These are phyloP conservation scores for Chlamydomonas sp. DNA, from an alignment of 139 green algal genomes.

Conservation along the genomic window DNA sequence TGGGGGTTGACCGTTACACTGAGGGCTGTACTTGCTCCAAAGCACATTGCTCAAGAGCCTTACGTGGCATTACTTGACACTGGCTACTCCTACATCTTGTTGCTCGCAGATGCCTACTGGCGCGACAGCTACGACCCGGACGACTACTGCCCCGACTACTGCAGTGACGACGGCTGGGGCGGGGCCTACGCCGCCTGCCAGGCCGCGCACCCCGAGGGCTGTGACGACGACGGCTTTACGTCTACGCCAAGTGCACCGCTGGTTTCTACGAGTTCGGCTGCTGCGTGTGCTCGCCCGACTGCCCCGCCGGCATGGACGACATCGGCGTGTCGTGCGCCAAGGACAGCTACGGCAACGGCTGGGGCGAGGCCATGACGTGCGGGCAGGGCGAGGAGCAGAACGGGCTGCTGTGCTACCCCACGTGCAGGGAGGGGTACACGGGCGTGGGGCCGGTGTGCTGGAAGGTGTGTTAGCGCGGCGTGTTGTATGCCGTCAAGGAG, in stretches of 20 bases:
- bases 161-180: not conserved
- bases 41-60: too few relatives aligned
- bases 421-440: not conserved
- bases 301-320: not conserved
- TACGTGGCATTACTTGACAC: too few relatives aligned
- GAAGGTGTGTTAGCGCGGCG: too few relatives aligned
- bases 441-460: too few relatives aligned
- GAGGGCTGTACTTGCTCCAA: too few relatives aligned
- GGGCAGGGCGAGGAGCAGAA: not conserved
- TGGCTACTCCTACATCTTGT: too few relatives aligned
- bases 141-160: not conserved
- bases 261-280: not conserved
- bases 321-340: too few relatives aligned
- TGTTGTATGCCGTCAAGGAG: too few relatives aligned
- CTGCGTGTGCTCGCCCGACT: constrained; percentile 2
- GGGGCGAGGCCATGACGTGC: not conserved
- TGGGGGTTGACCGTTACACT: too few relatives aligned
- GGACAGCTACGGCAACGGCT: too few relatives aligned
- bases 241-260: not conserved
- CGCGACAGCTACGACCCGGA: too few relatives aligned
- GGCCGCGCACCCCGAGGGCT: not conserved
- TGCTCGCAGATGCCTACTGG: too few relatives aligned
- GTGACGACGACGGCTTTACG: not conserved
- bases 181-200: not conserved
- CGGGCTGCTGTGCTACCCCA: not conserved